Evolutionary conservation across 2,329 filamentous ascomycete genomes (phyloP).

Genomic region (Ceratocystis papillata): DNA sequence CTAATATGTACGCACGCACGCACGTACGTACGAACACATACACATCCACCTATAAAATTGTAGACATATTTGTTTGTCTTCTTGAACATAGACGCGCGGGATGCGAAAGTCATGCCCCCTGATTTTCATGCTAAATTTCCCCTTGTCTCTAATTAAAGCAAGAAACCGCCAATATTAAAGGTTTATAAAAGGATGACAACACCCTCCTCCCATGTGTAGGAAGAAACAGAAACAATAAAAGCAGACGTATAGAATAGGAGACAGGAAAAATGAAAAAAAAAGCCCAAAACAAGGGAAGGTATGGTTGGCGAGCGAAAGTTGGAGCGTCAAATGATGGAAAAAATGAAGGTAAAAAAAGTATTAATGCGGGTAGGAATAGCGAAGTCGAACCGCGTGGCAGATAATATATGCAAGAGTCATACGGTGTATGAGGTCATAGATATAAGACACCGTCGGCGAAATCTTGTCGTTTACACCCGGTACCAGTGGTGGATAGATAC

Average conservation of each 20-base stretch:
- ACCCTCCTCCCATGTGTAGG: constrained; percentile 5
- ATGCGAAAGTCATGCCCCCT: not conserved
- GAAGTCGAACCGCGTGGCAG: not conserved
- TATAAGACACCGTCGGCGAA: constrained; percentile 5
- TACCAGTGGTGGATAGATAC: not conserved
- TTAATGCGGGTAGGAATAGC: not conserved
- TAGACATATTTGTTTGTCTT: too few species aligned
- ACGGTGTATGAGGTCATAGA: not conserved
- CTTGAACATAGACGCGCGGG: not conserved
- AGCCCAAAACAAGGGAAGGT: not conserved
- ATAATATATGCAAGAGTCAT: constrained; percentile 16
- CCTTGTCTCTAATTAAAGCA: not conserved
- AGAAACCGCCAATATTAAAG: constrained; percentile 17
- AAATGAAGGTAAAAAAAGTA: constrained; percentile 3
- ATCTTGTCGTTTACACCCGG: not conserved
- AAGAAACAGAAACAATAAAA: not conserved
- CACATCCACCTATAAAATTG: too few species aligned
- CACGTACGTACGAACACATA: not conserved
- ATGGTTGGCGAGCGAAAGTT: not conserved
- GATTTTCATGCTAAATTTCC: not conserved
- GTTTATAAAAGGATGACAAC: constrained; percentile 11
- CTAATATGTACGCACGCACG: too few species aligned
- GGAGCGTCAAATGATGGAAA: not conserved
- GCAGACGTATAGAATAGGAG: not conserved
- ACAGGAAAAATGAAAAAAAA: not conserved